A percentile compares a stretch with the other conserved stretches of the same genome.
phyloP scores from a whole-genome alignment of 1,284 basidiomycete species.

The Phenoliferia sp. region DNA sequence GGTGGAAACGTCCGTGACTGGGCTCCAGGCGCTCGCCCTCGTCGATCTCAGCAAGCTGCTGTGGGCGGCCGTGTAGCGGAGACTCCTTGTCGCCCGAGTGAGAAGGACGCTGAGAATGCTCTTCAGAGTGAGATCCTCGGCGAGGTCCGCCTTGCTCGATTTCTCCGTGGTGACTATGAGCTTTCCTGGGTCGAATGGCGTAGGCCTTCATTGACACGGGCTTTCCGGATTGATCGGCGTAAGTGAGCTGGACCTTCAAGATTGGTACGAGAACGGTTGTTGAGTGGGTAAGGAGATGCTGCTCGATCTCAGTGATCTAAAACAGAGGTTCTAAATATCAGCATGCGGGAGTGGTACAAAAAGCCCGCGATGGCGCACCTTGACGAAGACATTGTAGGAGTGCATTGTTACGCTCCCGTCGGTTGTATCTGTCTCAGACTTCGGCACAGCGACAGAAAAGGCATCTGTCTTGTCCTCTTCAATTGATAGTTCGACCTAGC shows the following conservation, averaged over 20 bases:
- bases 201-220: constrained; percentile 1
- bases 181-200: not conserved
- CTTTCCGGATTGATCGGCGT: not conserved
- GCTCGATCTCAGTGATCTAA: not conserved
- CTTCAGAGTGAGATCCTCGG: not conserved
- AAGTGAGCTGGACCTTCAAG: not conserved
- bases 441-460: not conserved
- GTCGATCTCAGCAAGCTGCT: not conserved
- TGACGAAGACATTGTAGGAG: not conserved
- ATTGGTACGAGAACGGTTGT: constrained; percentile 1
- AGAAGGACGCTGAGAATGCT: not conserved
- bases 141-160: too few species aligned
- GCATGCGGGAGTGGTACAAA: too few species aligned
- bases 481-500: not conserved
- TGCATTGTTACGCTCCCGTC: not conserved
- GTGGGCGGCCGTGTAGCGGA: not conserved
- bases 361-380: too few species aligned
- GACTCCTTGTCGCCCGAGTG: not conserved
- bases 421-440: not conserved
- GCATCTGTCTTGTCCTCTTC: not conserved
- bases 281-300: not conserved
- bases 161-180: not conserved
- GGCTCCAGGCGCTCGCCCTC: not conserved
- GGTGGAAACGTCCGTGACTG: not conserved
- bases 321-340: too few species aligned